phyloP scores from a whole-genome alignment of 163 green algal genomes.

The Volvox carteri region DNA sequence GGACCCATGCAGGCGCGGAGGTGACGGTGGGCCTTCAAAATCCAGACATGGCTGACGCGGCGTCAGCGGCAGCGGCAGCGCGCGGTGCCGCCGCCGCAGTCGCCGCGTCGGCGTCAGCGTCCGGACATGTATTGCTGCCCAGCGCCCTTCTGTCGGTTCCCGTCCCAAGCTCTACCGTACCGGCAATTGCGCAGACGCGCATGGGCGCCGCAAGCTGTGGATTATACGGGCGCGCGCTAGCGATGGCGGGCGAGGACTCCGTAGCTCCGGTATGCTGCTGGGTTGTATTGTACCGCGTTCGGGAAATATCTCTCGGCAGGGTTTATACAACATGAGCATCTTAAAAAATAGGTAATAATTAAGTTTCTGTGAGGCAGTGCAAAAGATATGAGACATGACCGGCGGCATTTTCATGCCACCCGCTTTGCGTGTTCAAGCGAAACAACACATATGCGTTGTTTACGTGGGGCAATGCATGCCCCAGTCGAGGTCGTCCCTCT shows the following conservation, averaged over 20 bases:
- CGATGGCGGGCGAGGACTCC: background rate
- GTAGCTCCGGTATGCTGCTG: background rate
- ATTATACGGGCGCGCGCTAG: conserved; percentile 21
- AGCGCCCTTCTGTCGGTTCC: conserved; percentile 8
- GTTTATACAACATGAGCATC: no score
- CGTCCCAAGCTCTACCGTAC: background rate
- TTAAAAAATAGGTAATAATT: no score
- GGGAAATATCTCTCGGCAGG: no score
- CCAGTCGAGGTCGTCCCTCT: no score
- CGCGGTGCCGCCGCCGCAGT: background rate
- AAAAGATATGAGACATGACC: no score
- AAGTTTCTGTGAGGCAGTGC: no score
- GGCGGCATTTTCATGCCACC: no score
- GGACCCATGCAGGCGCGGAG: background rate
- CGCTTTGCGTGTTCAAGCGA: no score
- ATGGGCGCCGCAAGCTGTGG: background rate
- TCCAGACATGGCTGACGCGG: background rate
- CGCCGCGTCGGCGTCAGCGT: background rate
- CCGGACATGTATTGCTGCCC: background rate
- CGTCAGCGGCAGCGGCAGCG: background rate
- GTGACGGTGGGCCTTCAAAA: background rate
- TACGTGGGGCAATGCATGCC: no score
- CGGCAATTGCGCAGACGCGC: background rate
- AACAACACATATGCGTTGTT: no score
- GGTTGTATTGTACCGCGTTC: no score